Evolutionary conservation across 768 basidiomycete species (phyloP).

Genomic region (Strobilomyces dryophilus): DNA sequence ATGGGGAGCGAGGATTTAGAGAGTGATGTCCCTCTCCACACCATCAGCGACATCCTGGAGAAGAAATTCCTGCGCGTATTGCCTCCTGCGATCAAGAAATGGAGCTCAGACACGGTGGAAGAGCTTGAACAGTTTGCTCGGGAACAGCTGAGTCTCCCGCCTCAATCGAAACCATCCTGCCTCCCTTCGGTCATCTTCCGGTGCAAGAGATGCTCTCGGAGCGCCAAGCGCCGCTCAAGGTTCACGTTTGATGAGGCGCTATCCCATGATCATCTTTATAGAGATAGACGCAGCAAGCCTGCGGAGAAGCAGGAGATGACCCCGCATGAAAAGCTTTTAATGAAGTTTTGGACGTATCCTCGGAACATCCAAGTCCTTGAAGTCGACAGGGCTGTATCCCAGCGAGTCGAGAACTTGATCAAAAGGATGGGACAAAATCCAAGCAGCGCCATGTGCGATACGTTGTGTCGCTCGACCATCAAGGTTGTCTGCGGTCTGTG

Average conservation of each 20-base stretch:
- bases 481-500: slow-evolving; percentile 9
- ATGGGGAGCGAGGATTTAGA: neutral
- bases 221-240: neutral
- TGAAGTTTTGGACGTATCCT: neutral
- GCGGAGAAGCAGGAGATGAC: neutral
- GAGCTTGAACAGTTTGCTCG: slow-evolving; percentile 10
- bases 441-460: neutral
- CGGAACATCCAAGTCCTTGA: neutral
- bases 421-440: slow-evolving; percentile 7
- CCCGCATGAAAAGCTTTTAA: neutral
- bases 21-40: neutral
- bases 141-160: neutral
- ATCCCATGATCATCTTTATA: slow-evolving; percentile 7
- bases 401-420: slow-evolving; percentile 10
- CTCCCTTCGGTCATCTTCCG: slow-evolving; percentile 9
- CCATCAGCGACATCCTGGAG: neutral
- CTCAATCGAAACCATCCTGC: slow-evolving; percentile 4
- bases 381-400: slow-evolving; percentile 3
- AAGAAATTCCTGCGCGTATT: neutral
- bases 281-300: neutral
- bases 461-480: slow-evolving; percentile 2
- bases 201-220: slow-evolving; percentile 2
- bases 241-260: slow-evolving; percentile 5
- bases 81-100: neutral
- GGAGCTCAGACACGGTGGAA: slow-evolving; percentile 8